Evolutionary conservation across 805 yeast species (phyloP).

Genomic region (Starmerella lactis-condensi): DNA sequence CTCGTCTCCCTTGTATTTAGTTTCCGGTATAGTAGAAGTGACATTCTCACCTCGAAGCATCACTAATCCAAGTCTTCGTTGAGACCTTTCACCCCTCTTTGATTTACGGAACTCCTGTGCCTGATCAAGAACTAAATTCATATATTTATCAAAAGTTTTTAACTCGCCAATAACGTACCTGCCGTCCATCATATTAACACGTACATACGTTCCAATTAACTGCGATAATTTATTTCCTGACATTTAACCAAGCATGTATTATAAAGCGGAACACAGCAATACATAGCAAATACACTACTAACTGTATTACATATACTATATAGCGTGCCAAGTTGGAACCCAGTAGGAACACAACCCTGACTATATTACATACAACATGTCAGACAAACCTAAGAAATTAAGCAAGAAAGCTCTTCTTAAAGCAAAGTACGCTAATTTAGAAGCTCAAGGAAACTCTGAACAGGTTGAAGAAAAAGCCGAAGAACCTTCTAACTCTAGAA

Average conservation of each 20-base stretch:
- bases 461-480: constrained; percentile 23
- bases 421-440: constrained; percentile 9
- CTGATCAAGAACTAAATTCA: constrained; percentile 71
- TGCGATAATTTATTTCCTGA: constrained; percentile 30
- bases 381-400: constrained; percentile 5
- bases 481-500: constrained; percentile 13
- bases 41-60: constrained; percentile 80
- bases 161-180: constrained; percentile 62
- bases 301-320: too few relatives aligned
- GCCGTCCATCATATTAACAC: constrained; percentile 59
- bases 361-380: background rate
- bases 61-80: constrained; percentile 60
- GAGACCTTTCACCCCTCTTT: constrained; percentile 41
- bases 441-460: constrained; percentile 19
- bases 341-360: too few relatives aligned
- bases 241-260: background rate
- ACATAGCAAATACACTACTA: too few relatives aligned
- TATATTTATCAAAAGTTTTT: constrained; percentile 68
- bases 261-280: too few relatives aligned
- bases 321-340: too few relatives aligned
- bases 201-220: constrained; percentile 52
- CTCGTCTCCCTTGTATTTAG: constrained; percentile 25
- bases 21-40: constrained; percentile 50
- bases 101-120: constrained; percentile 69
- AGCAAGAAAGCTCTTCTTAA: constrained; percentile 9